Evolutionary conservation across 2,329 filamentous ascomycete species (phyloP).

Genomic region (Lachnellula cervina): DNA sequence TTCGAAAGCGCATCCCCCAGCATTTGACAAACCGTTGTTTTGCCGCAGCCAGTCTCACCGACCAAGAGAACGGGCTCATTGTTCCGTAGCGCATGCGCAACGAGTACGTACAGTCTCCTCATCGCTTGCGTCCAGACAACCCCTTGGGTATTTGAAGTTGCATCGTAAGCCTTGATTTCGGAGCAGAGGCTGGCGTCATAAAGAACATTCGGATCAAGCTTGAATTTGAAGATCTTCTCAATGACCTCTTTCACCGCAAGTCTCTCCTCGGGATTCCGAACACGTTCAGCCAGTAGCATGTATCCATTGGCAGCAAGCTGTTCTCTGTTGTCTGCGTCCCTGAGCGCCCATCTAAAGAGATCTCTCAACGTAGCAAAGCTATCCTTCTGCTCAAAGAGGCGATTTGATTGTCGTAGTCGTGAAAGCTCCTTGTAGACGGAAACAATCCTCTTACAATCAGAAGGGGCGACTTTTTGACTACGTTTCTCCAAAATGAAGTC

Average conservation of each 20-base stretch:
- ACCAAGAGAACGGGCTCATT: constrained; percentile 93
- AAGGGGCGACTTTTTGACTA: constrained; percentile 79
- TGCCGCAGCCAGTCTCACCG: constrained; percentile 95
- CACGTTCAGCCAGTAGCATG: constrained; percentile 92
- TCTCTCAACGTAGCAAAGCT: constrained; percentile 96
- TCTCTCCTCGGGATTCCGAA: constrained; percentile 85
- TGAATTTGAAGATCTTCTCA: constrained; percentile 83
- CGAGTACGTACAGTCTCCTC: constrained; percentile 83
- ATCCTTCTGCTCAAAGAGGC: constrained; percentile 94
- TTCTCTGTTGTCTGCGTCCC: constrained; percentile 78
- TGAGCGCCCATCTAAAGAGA: constrained; percentile 88
- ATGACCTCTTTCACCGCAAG: constrained; percentile 80
- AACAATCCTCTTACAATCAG: constrained; percentile 87
- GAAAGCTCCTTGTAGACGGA: constrained; percentile 92
- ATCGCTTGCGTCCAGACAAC: constrained; percentile 96
- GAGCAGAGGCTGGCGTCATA: constrained; percentile 61
- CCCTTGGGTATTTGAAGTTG: constrained; percentile 48
- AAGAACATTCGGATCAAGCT: constrained; percentile 66
- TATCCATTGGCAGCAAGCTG: constrained; percentile 89
- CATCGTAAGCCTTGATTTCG: constrained; percentile 47
- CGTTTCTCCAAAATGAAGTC: constrained; percentile 86
- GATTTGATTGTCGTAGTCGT: constrained; percentile 78
- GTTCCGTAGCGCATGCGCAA: constrained; percentile 79
- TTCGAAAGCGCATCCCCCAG: constrained; percentile 75
- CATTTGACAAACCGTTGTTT: constrained; percentile 93